Evolutionary conservation across 306 rosid species (phyloP).

Genomic region (Lathyrus tuberosus): DNA sequence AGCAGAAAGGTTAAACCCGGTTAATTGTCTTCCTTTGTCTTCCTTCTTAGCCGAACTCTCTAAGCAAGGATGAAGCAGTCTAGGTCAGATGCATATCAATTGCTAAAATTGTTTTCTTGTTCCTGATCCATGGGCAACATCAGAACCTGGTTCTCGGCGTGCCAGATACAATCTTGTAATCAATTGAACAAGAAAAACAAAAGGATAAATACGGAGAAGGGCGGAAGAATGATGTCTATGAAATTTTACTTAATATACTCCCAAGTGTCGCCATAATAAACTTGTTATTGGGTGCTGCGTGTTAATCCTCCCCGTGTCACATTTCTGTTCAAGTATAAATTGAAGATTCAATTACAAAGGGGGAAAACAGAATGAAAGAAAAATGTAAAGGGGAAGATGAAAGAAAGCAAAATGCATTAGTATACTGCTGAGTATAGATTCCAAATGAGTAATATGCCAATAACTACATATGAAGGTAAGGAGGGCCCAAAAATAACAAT

Average conservation of each 20-base stretch:
- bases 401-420: not conserved
- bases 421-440: not conserved
- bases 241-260: conserved; percentile 36
- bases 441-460: not conserved
- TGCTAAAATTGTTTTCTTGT: conserved; percentile 45
- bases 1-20: conserved; percentile 76
- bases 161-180: conserved; percentile 69
- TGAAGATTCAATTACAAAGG: conserved; percentile 15
- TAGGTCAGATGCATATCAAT: conserved; percentile 85
- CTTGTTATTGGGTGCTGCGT: conserved; percentile 93
- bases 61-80: conserved; percentile 70
- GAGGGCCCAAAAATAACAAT: conserved; percentile 1
- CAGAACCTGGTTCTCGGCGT: conserved; percentile 53
- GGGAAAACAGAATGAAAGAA: not conserved
- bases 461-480: conserved; percentile 24
- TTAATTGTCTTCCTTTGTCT: conserved; percentile 62
- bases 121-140: conserved; percentile 47
- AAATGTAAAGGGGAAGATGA: not conserved
- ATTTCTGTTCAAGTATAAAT: conserved; percentile 57
- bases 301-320: conserved; percentile 86
- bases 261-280: conserved; percentile 41
- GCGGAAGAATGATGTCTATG: conserved; percentile 52
- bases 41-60: conserved; percentile 59
- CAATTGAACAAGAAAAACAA: conserved; percentile 45
- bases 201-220: conserved; percentile 37